These are phyloP conservation scores for Phragmites australis DNA, from an alignment of 176 grass and related monocot genomes.

Conservation along the genomic window DNA sequence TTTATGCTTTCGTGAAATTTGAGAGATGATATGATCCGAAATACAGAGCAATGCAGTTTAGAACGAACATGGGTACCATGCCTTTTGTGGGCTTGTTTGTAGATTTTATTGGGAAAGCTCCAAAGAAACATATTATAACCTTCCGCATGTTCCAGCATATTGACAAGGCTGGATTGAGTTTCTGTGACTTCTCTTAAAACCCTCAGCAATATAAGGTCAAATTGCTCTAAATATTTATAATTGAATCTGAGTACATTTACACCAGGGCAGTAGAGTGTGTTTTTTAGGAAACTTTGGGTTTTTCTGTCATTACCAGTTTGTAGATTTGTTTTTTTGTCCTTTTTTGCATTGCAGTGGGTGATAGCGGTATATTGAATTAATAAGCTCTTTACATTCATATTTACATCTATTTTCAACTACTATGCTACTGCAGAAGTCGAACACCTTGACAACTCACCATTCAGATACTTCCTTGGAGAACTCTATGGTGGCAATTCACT, in stretches of 20 bases:
- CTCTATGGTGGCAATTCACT: constrained; percentile 85
- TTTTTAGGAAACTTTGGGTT: background rate
- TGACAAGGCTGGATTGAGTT: background rate
- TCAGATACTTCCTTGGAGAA: constrained; percentile 91
- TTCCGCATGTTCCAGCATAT: background rate
- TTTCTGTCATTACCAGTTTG: background rate
- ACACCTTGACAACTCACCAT: constrained; percentile 61
- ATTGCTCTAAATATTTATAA: constrained; percentile 6
- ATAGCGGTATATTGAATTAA: background rate
- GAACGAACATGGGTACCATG: background rate
- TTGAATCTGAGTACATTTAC: background rate
- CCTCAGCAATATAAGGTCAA: background rate
- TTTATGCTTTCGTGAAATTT: constrained; percentile 4
- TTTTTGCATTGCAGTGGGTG: background rate
- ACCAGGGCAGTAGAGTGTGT: background rate
- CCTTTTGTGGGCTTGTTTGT: too few species aligned
- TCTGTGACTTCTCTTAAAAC: background rate
- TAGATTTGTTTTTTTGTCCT: background rate
- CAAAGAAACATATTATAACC: background rate
- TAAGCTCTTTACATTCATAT: background rate
- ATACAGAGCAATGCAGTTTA: background rate
- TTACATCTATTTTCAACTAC: constrained; percentile 18
- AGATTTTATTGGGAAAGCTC: background rate
- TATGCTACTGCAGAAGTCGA: constrained; percentile 55
- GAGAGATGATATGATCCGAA: background rate